Evolutionary conservation across 2,329 filamentous ascomycete genomes (phyloP), one percentile per base, ranked within the genome.

Genomic region (Epichloe gansuensis): DNA sequence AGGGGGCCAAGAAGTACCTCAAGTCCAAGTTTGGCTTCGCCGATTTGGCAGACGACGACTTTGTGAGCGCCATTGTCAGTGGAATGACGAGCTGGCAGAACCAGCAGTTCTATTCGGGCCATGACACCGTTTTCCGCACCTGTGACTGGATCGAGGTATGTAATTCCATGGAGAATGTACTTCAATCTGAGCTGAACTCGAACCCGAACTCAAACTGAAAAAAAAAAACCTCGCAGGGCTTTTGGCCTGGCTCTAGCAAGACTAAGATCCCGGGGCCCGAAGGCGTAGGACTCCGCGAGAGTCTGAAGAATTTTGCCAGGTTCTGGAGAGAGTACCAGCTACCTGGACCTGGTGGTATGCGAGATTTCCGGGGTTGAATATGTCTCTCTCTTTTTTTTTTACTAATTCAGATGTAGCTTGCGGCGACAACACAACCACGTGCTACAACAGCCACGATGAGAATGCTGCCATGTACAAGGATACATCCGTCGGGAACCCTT

Each of bases 201-300:
- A 23, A 23, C 23, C 23, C 23, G 23, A 23, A n/a, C 6, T 17
- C 39, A 2, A 23, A 31, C 51, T 47, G 41, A 55, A 36, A 40
- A 43, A 47, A 55, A 36, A 40, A 43, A 47, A 47, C 8, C 35
- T 39, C 42, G 50, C 31, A 57, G 54, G 58, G 58, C 35, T 34
- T 50, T 35, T 60, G 57, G 58, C 54, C 58, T 8, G 56, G 55
- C 11, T 51, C 50, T 48, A 57, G 54, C 38, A 7, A 15, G 13
- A 51, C 55, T 0, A 17, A 17, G 21, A 8, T 25, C 11, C 58
- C 59, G 1, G 57, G 55, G 2, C 31, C 55, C 23, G 61, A 68
- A 0, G 77, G 76, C 7, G 75, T 81, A n/a, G 77, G 77, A 21
- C 64, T 77, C 1, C 59, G 70, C n/a, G 72, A 72, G 51, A 77